phyloP scores from a whole-genome alignment of 257 asterid species.

The Capsicum pubescens region DNA sequence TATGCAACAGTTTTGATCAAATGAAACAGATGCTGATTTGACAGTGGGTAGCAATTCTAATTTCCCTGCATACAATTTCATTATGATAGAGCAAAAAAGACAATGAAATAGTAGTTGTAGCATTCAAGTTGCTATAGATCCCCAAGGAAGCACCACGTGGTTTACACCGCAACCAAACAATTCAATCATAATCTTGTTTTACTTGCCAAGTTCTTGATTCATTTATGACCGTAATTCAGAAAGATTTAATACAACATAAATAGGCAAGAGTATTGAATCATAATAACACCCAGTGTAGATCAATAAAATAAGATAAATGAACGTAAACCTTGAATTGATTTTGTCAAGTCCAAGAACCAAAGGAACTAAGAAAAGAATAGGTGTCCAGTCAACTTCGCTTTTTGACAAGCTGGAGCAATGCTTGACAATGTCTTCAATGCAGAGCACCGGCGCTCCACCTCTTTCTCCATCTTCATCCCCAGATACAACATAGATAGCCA shows the following conservation, averaged over 20 bases:
- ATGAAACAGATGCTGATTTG: neutral
- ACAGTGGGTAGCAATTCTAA: neutral
- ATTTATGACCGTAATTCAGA: neutral
- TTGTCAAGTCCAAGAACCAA: slow-evolving; percentile 96
- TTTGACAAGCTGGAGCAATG: slow-evolving; percentile 57
- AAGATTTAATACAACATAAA: neutral
- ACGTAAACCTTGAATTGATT: slow-evolving; percentile 81
- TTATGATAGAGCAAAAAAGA: neutral
- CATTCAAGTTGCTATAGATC: neutral
- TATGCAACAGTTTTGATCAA: no score
- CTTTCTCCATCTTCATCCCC: slow-evolving; percentile 99
- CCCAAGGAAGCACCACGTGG: neutral
- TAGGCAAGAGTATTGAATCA: slow-evolving; percentile 5
- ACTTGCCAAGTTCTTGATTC: neutral
- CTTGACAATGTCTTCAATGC: slow-evolving; percentile 66
- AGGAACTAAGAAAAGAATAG: slow-evolving; percentile 84
- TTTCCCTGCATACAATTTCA: neutral
- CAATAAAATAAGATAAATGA: neutral
- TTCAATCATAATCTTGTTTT: slow-evolving; percentile 6
- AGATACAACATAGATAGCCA: slow-evolving; percentile 84
- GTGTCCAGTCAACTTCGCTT: slow-evolving; percentile 66
- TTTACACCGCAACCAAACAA: neutral
- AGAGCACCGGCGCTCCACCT: slow-evolving; percentile 98
- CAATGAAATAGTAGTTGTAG: neutral
- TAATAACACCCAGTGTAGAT: neutral